These are phyloP conservation scores for Phytophthora aleatoria DNA, from an alignment of 352 stramenopile species.

Conservation along the genomic window DNA sequence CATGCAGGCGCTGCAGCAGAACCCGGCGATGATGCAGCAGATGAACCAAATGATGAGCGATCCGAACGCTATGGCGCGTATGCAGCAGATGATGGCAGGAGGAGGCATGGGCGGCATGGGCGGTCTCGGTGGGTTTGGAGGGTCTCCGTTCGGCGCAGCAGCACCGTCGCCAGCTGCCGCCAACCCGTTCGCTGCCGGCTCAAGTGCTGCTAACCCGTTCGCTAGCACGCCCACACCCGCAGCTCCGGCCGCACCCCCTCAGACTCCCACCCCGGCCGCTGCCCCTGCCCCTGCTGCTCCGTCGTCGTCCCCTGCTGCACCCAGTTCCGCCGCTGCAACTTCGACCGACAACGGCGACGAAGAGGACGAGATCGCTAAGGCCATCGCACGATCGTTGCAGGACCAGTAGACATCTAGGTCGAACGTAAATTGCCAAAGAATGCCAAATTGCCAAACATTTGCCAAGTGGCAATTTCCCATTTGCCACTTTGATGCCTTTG, in stretches of 20 bases:
- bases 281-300: neutral
- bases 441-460: neutral
- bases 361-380: constrained; percentile 79
- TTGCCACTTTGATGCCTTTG: neutral
- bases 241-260: constrained; percentile 2
- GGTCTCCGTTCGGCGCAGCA: constrained; percentile 36
- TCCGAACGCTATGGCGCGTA: constrained; percentile 66
- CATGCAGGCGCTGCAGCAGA: constrained; percentile 72
- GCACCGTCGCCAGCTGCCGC: constrained; percentile 21
- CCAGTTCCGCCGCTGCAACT: constrained; percentile 14
- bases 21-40: constrained; percentile 84
- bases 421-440: neutral
- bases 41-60: constrained; percentile 83
- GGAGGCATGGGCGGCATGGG: constrained; percentile 28
- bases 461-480: neutral
- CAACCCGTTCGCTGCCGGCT: constrained; percentile 51
- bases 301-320: constrained; percentile 5
- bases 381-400: constrained; percentile 79
- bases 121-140: constrained; percentile 14
- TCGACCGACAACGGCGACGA: constrained; percentile 34
- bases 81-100: constrained; percentile 75
- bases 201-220: constrained; percentile 20
- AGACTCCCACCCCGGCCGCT: constrained; percentile 5
- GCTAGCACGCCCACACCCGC: constrained; percentile 17
- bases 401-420: constrained; percentile 50